These are phyloP conservation scores for Cubamyces lactineus DNA, from an alignment of 768 basidiomycete genomes.

Conservation along the genomic window DNA sequence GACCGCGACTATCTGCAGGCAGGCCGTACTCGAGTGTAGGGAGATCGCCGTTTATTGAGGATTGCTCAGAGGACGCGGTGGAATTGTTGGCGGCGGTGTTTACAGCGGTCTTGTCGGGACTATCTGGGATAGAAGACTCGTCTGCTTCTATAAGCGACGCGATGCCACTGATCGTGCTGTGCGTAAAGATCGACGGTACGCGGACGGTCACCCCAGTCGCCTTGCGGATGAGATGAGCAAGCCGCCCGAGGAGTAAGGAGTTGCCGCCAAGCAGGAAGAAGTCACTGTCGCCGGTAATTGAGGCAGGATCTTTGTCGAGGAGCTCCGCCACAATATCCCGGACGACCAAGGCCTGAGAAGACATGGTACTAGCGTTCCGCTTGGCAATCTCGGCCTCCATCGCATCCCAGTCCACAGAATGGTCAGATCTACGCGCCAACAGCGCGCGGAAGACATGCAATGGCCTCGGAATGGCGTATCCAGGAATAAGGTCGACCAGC, in stretches of 20 bases:
- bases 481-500: constrained; percentile 37
- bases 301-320: constrained; percentile 25
- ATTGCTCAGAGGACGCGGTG: constrained; percentile 10
- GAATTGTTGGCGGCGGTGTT: constrained; percentile 16
- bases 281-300: constrained; percentile 29
- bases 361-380: constrained; percentile 27
- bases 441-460: constrained; percentile 37
- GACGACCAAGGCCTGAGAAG: constrained; percentile 21
- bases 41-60: constrained; percentile 14
- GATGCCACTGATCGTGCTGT: constrained; percentile 48
- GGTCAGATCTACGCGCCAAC: constrained; percentile 6
- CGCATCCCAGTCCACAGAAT: constrained; percentile 41
- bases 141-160: constrained; percentile 39
- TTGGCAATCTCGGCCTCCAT: constrained; percentile 25
- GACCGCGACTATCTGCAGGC: constrained; percentile 3
- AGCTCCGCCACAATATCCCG: constrained; percentile 31
- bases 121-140: not conserved
- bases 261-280: constrained; percentile 48
- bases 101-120: constrained; percentile 20
- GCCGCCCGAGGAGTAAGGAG: constrained; percentile 40
- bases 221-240: constrained; percentile 24
- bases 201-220: constrained; percentile 41
- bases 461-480: constrained; percentile 45
- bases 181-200: constrained; percentile 45
- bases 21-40: constrained; percentile 17